Percentiles rank a stretch among this genome's conserved stretches.
Conservation (phyloP, 192 early-diverging fungal genomes). For the Backusella tarrabulga region DNA sequence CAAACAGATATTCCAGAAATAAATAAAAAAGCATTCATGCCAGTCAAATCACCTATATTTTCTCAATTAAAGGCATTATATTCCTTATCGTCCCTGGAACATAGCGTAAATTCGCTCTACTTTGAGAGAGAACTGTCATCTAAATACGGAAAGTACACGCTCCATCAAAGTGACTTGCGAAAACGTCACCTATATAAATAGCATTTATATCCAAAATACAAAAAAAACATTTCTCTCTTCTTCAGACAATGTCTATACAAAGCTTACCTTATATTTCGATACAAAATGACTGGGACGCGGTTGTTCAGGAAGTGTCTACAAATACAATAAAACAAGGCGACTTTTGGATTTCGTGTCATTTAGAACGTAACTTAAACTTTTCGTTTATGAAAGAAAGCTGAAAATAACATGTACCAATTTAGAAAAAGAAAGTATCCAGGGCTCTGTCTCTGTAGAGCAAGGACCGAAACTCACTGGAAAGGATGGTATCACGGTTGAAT, state of each 20-base stretch:
- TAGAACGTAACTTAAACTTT: slow-evolving; percentile 29
- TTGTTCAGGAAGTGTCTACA: slow-evolving; percentile 39
- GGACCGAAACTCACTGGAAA: slow-evolving; percentile 31
- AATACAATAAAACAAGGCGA: slow-evolving; percentile 30
- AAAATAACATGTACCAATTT: background rate
- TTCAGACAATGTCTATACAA: background rate
- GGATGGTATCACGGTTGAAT: slow-evolving; percentile 39
- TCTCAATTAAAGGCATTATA: too few species aligned
- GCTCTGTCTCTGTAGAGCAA: slow-evolving; percentile 32
- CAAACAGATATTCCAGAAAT: too few species aligned
- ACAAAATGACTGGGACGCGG: slow-evolving; percentile 51
- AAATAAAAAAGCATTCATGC: too few species aligned
- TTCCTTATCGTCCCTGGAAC: too few species aligned
- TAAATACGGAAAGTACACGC: too few species aligned
- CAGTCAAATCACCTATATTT: too few species aligned
- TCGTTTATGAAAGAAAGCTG: background rate
- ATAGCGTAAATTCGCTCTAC: too few species aligned
- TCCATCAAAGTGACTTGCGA: too few species aligned
- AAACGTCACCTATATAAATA: too few species aligned
- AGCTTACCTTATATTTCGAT: slow-evolving; percentile 40
- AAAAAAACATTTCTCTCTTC: background rate
- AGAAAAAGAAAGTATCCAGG: slow-evolving; percentile 49
- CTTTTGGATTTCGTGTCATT: slow-evolving; percentile 55
- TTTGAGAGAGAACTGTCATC: too few species aligned
- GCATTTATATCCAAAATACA: too few species aligned